Conservation (phyloP, 768 basidiomycete species). For the Clitopilus hobsonii region DNA sequence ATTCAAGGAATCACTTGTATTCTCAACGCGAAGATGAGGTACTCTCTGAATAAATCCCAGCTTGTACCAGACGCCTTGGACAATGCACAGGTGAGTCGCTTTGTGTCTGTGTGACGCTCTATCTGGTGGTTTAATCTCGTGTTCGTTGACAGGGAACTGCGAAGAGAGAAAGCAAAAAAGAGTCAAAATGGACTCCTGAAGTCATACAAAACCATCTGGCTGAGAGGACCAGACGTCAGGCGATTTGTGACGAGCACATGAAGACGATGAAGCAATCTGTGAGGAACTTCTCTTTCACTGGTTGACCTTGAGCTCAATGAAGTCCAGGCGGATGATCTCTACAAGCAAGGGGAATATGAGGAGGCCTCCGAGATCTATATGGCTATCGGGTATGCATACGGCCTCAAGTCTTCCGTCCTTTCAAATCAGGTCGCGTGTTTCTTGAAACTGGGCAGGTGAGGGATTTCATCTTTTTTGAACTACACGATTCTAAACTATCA, state of each 20-base stretch:
- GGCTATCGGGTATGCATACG: constrained; percentile 22
- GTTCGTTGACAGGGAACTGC: too few relatives aligned
- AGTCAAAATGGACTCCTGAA: neutral
- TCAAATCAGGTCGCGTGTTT: constrained; percentile 31
- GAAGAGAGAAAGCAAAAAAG: too few relatives aligned
- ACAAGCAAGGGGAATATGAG: constrained; percentile 24
- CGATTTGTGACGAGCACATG: neutral
- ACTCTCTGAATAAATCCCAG: too few relatives aligned
- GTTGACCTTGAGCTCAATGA: too few relatives aligned
- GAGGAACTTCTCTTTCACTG: neutral
- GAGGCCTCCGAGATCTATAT: constrained; percentile 24
- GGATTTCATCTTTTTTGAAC: constrained; percentile 8
- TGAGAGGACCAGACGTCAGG: neutral
- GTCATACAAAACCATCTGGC: neutral
- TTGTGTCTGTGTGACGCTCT: too few relatives aligned
- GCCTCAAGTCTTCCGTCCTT: constrained; percentile 27
- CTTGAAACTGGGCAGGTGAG: constrained; percentile 29
- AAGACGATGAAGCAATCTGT: neutral
- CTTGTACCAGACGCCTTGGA: too few relatives aligned
- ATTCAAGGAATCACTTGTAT: too few relatives aligned
- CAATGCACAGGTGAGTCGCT: too few relatives aligned
- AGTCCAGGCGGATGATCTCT: constrained; percentile 30
- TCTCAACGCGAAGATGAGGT: too few relatives aligned
- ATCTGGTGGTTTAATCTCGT: too few relatives aligned
- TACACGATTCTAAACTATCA: neutral